phyloP scores from a whole-genome alignment of 495 filamentous ascomycete species.

The Tuber umbilicatum region DNA sequence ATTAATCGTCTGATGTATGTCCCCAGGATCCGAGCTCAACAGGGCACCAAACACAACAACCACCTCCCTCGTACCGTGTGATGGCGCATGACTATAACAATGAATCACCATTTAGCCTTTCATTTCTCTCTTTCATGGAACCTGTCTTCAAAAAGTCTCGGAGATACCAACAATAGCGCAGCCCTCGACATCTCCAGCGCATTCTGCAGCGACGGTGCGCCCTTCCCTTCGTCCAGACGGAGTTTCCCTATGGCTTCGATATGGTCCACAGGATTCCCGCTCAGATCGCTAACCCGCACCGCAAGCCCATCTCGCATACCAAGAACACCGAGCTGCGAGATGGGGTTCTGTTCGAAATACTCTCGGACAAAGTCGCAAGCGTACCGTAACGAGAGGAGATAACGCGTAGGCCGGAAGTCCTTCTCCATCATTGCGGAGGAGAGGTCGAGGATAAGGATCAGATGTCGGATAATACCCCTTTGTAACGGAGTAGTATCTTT shows the following conservation, averaged over 20 bases:
- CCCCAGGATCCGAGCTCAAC: slow-evolving; percentile 81
- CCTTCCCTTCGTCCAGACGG: slow-evolving; percentile 71
- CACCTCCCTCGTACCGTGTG: slow-evolving; percentile 85
- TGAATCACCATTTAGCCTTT: slow-evolving; percentile 22
- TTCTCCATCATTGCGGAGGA: slow-evolving; percentile 92
- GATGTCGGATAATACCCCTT: slow-evolving; percentile 90
- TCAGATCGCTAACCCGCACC: slow-evolving; percentile 75
- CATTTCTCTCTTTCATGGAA: slow-evolving; percentile 7
- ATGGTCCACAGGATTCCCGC: slow-evolving; percentile 84
- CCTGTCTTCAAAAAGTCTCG: slow-evolving; percentile 23
- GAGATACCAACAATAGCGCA: slow-evolving; percentile 62
- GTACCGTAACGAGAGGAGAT: slow-evolving; percentile 73
- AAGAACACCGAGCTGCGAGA: slow-evolving; percentile 84
- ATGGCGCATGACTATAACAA: slow-evolving; percentile 66
- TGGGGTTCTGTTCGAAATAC: slow-evolving; percentile 99
- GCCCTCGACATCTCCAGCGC: slow-evolving; percentile 90
- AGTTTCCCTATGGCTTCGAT: slow-evolving; percentile 66
- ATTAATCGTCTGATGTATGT: slow-evolving; percentile 85
- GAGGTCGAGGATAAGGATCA: slow-evolving; percentile 88
- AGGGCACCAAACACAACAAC: slow-evolving; percentile 88
- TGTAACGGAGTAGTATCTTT: slow-evolving; percentile 91
- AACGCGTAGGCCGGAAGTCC: slow-evolving; percentile 80
- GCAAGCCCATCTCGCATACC: slow-evolving; percentile 89
- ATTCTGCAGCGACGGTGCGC: slow-evolving; percentile 87
- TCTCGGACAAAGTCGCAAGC: slow-evolving; percentile 82